Base-by-base conservation (phyloP, 2,329 filamentous ascomycete species). In the Purpureocillium lavendulum region DNA sequence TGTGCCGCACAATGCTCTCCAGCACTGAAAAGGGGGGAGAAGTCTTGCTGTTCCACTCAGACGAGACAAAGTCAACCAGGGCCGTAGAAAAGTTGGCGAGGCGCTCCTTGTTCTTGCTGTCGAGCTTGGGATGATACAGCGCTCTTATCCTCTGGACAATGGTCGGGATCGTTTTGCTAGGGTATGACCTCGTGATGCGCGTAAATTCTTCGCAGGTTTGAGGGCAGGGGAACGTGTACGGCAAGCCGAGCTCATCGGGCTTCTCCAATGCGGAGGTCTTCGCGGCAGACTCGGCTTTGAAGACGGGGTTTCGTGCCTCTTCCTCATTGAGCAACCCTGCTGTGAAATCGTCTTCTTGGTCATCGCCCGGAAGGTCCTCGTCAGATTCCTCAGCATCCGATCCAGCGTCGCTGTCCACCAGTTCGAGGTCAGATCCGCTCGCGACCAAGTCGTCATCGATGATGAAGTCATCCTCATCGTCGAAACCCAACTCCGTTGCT, bases 401-500 rank as follows among this genome's bases (percentile, higher is more conserved):
- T 18, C 73, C 72, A 10, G 70, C 67, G 17, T 72, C 70, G 31
- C 75, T 71, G 30, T 70, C 72, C 7, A 73, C 62, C 4, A 70
- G 65, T 21, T 82, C 77, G n/a, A 80, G 53, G 30, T 82, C 80
- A 6, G 86, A 90, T 30, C 80, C 85, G 49, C 82, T 89, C 11
- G 88, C 88, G 28, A 96, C 75, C 13, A 97, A 71, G 54, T 94
- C 84, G 45, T 92, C 86, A 43, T 97, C 90, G 45, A 96, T 80
- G 18, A 90, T 58, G 52, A 97, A 97, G 51, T 96, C 87, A 51
- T 97, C 90, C 56, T 97, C 90, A 50, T 96, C 90, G 48, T 95
- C 88, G 28, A 94, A 82, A 6, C 80, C 85, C 14, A 88, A 60
- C 42, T 82, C 73, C 10, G 73, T 69, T 4, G 72, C 73, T 7